Conservation (phyloP, 805 yeast species). For the Starmerella potacharoeniae region DNA sequence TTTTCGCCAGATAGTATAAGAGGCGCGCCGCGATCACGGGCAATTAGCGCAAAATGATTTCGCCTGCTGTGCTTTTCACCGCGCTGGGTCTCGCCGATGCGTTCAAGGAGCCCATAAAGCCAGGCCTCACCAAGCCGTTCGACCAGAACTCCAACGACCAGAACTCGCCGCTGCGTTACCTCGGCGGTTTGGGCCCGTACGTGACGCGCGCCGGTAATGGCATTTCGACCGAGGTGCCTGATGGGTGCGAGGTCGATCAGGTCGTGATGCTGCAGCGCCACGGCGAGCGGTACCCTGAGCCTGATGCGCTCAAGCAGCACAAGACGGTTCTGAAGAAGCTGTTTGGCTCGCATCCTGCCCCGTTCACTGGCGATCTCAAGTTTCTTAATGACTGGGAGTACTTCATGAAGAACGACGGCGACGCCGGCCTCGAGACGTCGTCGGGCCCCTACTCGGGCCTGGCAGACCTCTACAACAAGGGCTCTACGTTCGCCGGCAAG, state of each 20-base stretch:
- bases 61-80: not conserved
- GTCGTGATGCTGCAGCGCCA: constrained; percentile 42
- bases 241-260: constrained; percentile 38
- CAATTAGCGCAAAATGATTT: not conserved
- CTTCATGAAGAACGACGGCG: constrained; percentile 26
- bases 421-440: constrained; percentile 34
- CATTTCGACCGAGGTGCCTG: constrained; percentile 38
- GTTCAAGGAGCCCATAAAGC: not conserved
- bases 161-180: constrained; percentile 35
- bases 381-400: constrained; percentile 21
- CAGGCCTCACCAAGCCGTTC: constrained; percentile 9
- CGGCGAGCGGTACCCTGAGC: constrained; percentile 41
- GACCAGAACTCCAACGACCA: constrained; percentile 31
- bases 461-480: constrained; percentile 35
- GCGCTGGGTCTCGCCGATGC: not conserved
- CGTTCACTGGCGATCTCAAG: constrained; percentile 16
- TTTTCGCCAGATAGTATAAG: not conserved
- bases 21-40: no score
- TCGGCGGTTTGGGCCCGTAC: constrained; percentile 44
- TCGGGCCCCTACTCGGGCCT: constrained; percentile 40
- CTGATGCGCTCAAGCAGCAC: constrained; percentile 2
- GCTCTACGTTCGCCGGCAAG: constrained; percentile 35
- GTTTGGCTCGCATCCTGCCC: not conserved
- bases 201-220: constrained; percentile 39
- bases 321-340: constrained; percentile 23